Conservation (phyloP, 2,329 filamentous ascomycete species). For the Fusarium protoensiforme region DNA sequence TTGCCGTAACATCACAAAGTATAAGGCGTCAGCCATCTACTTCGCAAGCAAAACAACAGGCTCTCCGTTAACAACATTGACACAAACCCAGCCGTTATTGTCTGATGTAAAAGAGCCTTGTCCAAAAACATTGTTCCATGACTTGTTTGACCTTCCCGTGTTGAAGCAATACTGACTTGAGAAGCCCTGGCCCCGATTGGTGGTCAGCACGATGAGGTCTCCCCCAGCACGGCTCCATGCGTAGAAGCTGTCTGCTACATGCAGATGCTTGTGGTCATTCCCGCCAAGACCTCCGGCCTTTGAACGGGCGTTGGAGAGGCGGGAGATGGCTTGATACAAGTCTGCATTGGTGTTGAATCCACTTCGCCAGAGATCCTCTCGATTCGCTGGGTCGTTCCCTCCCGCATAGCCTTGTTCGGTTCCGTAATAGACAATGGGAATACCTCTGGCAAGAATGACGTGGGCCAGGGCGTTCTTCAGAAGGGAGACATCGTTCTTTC, state of each 20-base stretch:
- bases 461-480: slow-evolving; percentile 71
- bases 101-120: slow-evolving; percentile 9
- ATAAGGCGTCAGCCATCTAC: background rate
- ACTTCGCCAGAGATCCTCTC: slow-evolving; percentile 69
- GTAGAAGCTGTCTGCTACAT: slow-evolving; percentile 5
- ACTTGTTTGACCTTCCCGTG: slow-evolving; percentile 22
- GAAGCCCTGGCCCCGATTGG: slow-evolving; percentile 14
- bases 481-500: slow-evolving; percentile 63
- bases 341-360: slow-evolving; percentile 50
- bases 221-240: slow-evolving; percentile 29
- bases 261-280: slow-evolving; percentile 27
- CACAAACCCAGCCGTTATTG: slow-evolving; percentile 6
- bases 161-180: slow-evolving; percentile 23
- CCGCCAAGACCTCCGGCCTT: slow-evolving; percentile 7
- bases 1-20: background rate
- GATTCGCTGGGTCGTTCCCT: slow-evolving; percentile 60
- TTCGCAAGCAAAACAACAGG: slow-evolving; percentile 27
- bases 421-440: slow-evolving; percentile 74
- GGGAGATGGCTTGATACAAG: slow-evolving; percentile 28
- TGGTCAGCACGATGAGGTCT: slow-evolving; percentile 21
- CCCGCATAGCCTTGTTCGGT: slow-evolving; percentile 70
- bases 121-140: slow-evolving; percentile 27
- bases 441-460: slow-evolving; percentile 69
- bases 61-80: slow-evolving; percentile 22
- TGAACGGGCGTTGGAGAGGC: slow-evolving; percentile 21